Percentiles rank a stretch among this genome's conserved stretches.
phyloP scores from a whole-genome alignment of 441 rosid genomes.

The Pelargonium fulgidum region DNA sequence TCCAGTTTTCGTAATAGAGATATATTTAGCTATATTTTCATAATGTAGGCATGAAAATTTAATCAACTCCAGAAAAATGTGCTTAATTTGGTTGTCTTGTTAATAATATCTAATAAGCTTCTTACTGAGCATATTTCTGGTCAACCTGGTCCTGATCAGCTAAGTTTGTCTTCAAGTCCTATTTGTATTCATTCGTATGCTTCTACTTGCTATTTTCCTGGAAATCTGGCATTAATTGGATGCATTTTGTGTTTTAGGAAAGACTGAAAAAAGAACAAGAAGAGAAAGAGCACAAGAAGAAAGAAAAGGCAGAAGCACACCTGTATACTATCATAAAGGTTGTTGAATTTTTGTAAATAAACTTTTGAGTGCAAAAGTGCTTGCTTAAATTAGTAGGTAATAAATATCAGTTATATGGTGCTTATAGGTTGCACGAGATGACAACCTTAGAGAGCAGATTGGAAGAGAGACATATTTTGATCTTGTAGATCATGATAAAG shows the following conservation, averaged over 20 bases:
- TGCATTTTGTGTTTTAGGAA: conserved; percentile 37
- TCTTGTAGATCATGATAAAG: conserved; percentile 76
- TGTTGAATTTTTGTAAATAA: conserved; percentile 11
- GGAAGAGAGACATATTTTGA: conserved; percentile 69
- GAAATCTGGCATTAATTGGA: neutral
- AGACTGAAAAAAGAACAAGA: conserved; percentile 91
- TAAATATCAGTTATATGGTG: conserved; percentile 36
- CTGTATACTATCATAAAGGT: conserved; percentile 88
- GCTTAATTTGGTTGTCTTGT: neutral
- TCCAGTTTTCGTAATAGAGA: neutral
- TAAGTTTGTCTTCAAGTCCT: neutral
- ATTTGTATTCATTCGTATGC: neutral
- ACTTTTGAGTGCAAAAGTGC: conserved; percentile 39
- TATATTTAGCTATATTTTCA: neutral
- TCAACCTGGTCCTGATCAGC: neutral
- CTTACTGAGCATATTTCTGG: neutral
- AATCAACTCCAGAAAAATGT: neutral
- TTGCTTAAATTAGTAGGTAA: neutral
- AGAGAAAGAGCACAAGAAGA: conserved; percentile 77
- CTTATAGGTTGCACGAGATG: conserved; percentile 83
- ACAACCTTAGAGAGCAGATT: conserved; percentile 77
- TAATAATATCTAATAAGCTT: neutral
- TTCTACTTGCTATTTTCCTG: neutral
- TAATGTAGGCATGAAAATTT: neutral
- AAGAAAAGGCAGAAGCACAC: conserved; percentile 84